Conservation (phyloP, 2,329 filamentous ascomycete genomes). For the Ophiostoma himal-ulmi region DNA sequence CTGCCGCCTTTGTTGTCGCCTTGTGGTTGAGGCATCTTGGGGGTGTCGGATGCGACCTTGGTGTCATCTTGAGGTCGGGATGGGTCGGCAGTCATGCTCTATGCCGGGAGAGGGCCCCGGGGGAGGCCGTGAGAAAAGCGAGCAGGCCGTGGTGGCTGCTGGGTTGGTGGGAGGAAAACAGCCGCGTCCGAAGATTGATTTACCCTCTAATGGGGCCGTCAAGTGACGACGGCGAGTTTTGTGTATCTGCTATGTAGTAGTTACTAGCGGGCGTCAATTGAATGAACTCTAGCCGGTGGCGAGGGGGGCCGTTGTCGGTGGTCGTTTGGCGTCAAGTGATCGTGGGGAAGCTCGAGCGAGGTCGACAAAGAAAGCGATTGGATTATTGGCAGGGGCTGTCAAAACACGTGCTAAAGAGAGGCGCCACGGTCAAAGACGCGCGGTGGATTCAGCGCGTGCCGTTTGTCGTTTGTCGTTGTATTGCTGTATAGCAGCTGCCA, state of each 20-base stretch:
- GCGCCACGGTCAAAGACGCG: neutral
- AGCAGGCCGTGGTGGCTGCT: conserved; percentile 17
- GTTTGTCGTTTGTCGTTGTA: neutral
- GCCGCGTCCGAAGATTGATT: neutral
- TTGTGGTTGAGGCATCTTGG: conserved; percentile 40
- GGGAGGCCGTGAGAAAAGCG: neutral
- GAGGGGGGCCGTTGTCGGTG: neutral
- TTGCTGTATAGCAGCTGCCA: neutral
- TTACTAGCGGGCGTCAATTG: neutral
- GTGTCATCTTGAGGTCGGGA: conserved; percentile 41
- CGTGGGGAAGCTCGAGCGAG: neutral
- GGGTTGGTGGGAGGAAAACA: neutral
- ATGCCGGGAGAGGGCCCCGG: conserved; percentile 18
- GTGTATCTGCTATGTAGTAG: no score
- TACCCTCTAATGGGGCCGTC: neutral
- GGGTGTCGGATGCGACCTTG: conserved; percentile 33
- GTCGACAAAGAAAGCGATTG: neutral
- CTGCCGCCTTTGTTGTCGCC: conserved; percentile 25
- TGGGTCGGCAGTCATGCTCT: conserved; percentile 37
- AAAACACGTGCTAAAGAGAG: neutral
- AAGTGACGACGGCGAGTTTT: neutral
- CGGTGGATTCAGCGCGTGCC: neutral
- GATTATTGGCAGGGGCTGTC: neutral
- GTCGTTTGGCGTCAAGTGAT: neutral
- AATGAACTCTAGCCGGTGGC: neutral